A percentile compares a stretch with the other conserved stretches of the same genome.
Conservation (phyloP, 345 rosid species). For the Pistacia vera region DNA sequence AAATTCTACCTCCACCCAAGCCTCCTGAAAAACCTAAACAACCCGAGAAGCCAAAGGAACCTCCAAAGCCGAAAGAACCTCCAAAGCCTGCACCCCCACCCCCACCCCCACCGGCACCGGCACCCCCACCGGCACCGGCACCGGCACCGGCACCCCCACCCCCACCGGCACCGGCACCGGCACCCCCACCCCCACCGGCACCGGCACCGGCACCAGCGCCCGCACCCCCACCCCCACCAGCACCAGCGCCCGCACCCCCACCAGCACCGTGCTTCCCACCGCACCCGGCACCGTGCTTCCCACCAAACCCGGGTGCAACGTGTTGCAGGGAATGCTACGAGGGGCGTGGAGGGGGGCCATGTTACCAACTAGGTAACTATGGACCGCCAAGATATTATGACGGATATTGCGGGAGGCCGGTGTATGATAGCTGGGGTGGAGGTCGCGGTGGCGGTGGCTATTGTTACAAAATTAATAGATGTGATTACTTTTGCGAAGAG, state of each 20-base stretch:
- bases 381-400: conserved; percentile 20
- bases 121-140: too few species aligned
- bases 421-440: conserved; percentile 64
- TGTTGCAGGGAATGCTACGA: conserved; percentile 2
- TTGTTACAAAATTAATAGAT: conserved; percentile 21
- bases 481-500: conserved; percentile 54
- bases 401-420: conserved; percentile 50
- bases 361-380: conserved; percentile 5
- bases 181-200: too few species aligned
- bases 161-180: too few species aligned
- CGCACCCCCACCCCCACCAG: too few species aligned
- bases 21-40: conserved; percentile 13
- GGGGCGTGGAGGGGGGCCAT: conserved; percentile 13
- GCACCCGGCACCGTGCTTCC: conserved; percentile 9
- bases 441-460: conserved; percentile 33
- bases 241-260: neutral
- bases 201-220: neutral
- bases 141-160: too few species aligned
- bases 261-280: neutral
- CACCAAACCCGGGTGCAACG: neutral
- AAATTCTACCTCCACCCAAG: conserved; percentile 32
- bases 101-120: too few species aligned
- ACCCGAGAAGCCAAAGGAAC: too few species aligned
- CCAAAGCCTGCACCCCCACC: too few species aligned
- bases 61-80: too few species aligned